Evolutionary conservation across 345 rosid genomes (phyloP), one percentile per base, ranked within the genome.

Genomic region (Psidium friedrichsthalianum): DNA sequence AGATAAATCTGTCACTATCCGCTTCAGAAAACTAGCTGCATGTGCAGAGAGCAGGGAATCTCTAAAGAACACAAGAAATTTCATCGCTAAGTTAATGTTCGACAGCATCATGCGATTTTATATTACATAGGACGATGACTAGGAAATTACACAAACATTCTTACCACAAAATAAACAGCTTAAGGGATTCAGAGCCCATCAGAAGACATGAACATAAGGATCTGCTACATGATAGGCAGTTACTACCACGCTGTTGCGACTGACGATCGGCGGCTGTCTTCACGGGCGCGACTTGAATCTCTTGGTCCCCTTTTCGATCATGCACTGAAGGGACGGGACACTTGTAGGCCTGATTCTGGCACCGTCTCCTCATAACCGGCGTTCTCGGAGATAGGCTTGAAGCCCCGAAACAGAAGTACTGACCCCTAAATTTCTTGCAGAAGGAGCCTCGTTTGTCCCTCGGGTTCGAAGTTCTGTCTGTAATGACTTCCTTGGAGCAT

Each of bases 331-430:
- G 56, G 40, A 89, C 88, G 52, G 94, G 86, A 29, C 93, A 89
- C 88, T 85, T 89, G 85, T 69, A 76, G 83, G 87, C 89, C 54
- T 85, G 91, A 86, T 88, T 91, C 54, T 64, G 90, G 74, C 90
- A 85, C 47, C 83, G 91, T 92, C 89, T 87, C 90, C 87, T 87
- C 16, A 84, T 61, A 15, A 61, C 89, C 10, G 94, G 92, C 10
- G 86, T 91, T 86, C 89, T 92, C 40, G 91, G 91, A 6, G 95
- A 86, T 85, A 93, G 86, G 21, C 91, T 87, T 44, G 98, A 90
- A 49, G 88, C 87, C 54, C 96, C 98, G 24, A 95, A 94, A 85
- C 99, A 96, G 87, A 93, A 96, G 90, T 93, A 94, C 82, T 89
- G 95, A 58, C 93, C 92, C 88, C 91, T 93, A 61, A 87, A 74